Evolutionary conservation across 2,329 filamentous ascomycete genomes (phyloP), one percentile per base, ranked within the genome.

Genomic region (Geoglossum cookeanum): DNA sequence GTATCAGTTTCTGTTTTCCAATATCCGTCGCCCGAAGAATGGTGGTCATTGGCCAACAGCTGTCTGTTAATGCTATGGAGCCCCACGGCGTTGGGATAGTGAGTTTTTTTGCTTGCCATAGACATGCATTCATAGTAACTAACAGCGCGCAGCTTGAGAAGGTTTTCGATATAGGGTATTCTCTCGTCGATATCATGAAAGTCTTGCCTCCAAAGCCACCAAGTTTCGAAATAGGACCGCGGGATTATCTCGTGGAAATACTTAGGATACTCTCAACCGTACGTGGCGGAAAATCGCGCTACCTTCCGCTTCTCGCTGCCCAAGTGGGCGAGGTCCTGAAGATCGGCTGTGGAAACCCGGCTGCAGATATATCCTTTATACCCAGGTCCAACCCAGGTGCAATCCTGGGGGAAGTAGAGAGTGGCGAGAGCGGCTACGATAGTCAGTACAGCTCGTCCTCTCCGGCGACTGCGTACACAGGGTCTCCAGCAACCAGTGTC

Each of bases 281-380:
- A 17, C 84, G 85, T n/a, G 83, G 80, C 58, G 86, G 86, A 4
- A 78, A 89, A 58, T 78, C 84, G 60, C 83, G 84, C 55, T 92
- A 88, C 65, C 73, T 91, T 11, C 87, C 87, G 1, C 75, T 94
- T 0, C 75, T 94, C 0, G 70, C 91, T 57, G 78, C 78, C 66
- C 92, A 91, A 70, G 78, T 33, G 1, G 44, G 52, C 4, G 47
- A 53, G 39, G 48, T 52, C 29, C 17, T 52, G 27, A 32, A 22
- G 27, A n/a, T 30, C 17, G 48, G 48, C 13, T 30, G 8, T 32
- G 27, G 48, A 15, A 33, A 11, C 17, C 48, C 27, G 6, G 7
- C 27, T 29, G 48, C 27, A 8, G 27, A 33, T 7, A 9, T 11
- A n/a, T 52, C 15, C 32, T 52, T 52, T 22, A n/a, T 52, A 15